A percentile compares a stretch with the other conserved stretches of the same genome.
phyloP scores from a whole-genome alignment of 1,284 basidiomycete species.

The Tilletia indica region DNA sequence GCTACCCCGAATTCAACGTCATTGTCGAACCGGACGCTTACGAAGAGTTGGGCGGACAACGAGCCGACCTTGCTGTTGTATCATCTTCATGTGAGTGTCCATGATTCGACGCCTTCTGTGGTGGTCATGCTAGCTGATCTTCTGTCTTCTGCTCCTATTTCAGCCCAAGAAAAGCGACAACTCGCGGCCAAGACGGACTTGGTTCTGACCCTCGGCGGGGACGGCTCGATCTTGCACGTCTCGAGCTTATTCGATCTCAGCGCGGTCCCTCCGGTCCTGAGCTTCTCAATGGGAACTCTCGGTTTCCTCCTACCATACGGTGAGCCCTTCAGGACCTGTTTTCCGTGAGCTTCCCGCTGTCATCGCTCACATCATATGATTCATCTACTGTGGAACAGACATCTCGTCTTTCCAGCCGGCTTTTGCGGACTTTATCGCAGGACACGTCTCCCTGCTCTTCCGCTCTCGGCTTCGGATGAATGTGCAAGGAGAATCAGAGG shows the following conservation, averaged over 20 bases:
- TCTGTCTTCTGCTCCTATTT: neutral
- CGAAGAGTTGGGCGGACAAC: conserved; percentile 67
- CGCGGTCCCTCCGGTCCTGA: conserved; percentile 88
- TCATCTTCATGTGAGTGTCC: conserved; percentile 7
- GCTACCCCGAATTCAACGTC: conserved; percentile 71
- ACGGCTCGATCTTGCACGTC: conserved; percentile 91
- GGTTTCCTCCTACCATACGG: conserved; percentile 93
- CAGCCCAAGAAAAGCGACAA: conserved; percentile 21
- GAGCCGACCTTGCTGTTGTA: conserved; percentile 34
- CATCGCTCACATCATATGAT: conserved; percentile 66
- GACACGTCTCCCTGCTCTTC: conserved; percentile 38
- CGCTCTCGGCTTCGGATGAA: conserved; percentile 9
- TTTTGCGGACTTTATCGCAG: conserved; percentile 38
- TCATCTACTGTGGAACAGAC: conserved; percentile 35
- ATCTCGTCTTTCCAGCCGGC: conserved; percentile 39
- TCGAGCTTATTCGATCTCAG: conserved; percentile 84
- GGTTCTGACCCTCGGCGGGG: conserved; percentile 87
- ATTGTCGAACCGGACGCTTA: conserved; percentile 68
- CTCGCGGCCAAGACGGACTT: conserved; percentile 63
- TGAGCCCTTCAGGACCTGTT: conserved; percentile 58
- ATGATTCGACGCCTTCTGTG: neutral
- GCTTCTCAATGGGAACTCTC: conserved; percentile 92
- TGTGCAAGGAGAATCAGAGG: conserved; percentile 56
- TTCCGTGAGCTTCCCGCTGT: conserved; percentile 59
- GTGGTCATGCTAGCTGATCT: neutral